These are phyloP conservation scores for Paracoccidioides brasiliensis DNA, from an alignment of 2,329 filamentous ascomycete genomes.

Conservation along the genomic window DNA sequence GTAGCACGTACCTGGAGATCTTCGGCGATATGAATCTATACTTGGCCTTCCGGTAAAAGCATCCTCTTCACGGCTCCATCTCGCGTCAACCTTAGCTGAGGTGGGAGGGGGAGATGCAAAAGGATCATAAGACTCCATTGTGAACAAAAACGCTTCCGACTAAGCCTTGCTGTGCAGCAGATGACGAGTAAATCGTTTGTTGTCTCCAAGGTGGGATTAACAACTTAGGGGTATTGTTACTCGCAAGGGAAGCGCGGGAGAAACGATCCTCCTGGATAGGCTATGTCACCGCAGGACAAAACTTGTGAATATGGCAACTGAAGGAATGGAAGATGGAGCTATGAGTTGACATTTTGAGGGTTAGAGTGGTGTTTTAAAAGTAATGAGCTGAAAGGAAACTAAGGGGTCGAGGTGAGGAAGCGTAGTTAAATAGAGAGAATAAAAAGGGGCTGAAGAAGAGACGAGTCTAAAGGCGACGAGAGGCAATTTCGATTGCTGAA, in stretches of 20 bases:
- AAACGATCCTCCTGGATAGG: not conserved
- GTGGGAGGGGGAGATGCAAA: conserved; percentile 28
- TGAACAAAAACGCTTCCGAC: conserved; percentile 2
- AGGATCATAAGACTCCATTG: conserved; percentile 37
- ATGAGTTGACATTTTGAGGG: conserved; percentile 26
- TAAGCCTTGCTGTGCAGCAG: not conserved
- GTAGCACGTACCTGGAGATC: conserved; percentile 32
- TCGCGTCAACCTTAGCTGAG: conserved; percentile 17
- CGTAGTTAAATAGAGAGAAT: conserved; percentile 1
- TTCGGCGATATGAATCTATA: conserved; percentile 32
- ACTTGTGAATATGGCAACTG: not conserved
- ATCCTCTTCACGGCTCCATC: conserved; percentile 31
- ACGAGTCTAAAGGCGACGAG: not conserved
- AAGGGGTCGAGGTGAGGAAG: conserved; percentile 14
- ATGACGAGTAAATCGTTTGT: not conserved
- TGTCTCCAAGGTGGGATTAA: not conserved
- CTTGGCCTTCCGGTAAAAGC: conserved; percentile 20
- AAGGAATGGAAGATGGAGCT: conserved; percentile 17
- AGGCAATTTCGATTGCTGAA: not conserved
- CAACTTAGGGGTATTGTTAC: not conserved
- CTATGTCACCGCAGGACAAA: conserved; percentile 8
- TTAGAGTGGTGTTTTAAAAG: conserved; percentile 20
- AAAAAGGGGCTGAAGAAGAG: not conserved
- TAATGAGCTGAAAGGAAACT: conserved; percentile 12
- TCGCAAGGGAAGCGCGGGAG: too few species aligned